Evolutionary conservation across 2,329 filamentous ascomycete genomes (phyloP), one percentile per base, ranked within the genome.

Genomic region (Plectosphaerella sp.): DNA sequence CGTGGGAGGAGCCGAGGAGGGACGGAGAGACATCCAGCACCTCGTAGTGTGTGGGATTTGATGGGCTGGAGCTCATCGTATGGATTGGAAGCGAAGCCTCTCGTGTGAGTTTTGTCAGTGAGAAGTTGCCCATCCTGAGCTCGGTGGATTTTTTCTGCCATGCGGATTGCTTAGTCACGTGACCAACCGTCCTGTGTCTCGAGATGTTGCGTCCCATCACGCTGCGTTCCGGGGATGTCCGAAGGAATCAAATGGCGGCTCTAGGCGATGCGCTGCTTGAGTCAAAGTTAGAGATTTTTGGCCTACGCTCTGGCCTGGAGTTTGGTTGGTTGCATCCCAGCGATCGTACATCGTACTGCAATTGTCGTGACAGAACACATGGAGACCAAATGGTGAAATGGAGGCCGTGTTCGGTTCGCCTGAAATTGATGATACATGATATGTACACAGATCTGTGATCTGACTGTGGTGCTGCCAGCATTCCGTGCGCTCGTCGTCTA

Each of bases 21-120:
- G 72, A 60, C 16, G 72, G 72, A 12, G 78, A 77, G 54, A 87
- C 70, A 53, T 74, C 74, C 52, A 87, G 79, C 61, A 86, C 73
- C 55, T 83, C 73, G 66, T 87, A 87, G 66, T 84, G 75, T 39
- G 79, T 83, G 58, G 73, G 66, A 57, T 67, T 12, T 12, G 48
- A 43, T 16, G 18, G 7, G 18, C n/a, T 43, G n/a, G 41, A 20
- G 28, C 41, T 43, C 53, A 55, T 55, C 3, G 41, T 36, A 15
- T 37, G 9, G 53, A 45, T 41, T 35, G 33, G 33, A 46, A 28
- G 37, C 24, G 52, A 36, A 3, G 4, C 11, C 28, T 33, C 28
- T 12, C 8, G 37, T 20, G 48, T 50, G 53, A 47, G 48, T 48
- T 20, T 54, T 20, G 47, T 51, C 18, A 50, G 45, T 45, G 22